Evolutionary conservation across 352 stramenopile genomes (phyloP), one percentile per base, ranked within the genome.

Genomic region (Phytophthora pinifolia): DNA sequence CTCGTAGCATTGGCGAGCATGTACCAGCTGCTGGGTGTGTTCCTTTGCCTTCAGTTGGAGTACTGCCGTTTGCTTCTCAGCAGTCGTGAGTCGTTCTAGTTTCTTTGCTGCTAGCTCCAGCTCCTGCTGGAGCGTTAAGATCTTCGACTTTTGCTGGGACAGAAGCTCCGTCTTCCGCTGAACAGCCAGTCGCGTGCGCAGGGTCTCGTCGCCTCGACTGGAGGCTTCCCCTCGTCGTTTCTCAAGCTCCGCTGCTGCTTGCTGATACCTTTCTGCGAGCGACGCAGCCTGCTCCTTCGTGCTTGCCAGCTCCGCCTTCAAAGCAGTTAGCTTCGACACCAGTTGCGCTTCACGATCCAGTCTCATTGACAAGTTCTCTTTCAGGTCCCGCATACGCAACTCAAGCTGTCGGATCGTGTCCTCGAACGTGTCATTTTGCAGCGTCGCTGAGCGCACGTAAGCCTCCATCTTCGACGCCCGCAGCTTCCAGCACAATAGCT

Each of bases 91-190:
- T 8, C 66, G 44, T 2, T 66, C 49, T 13, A 67, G 31, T 13
- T 66, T 72, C 25, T 68, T 60, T 1, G 32, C 30, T 3, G 46
- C 45, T 15, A 54, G 45, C 8, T 80, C 56, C 9, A 83, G 41
- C 9, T 74, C 68, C 6, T 59, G 44, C 14, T 73, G 54, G 13
- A 74, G 54, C 8, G 43, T 54, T 0, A 64, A 50, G 1, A 57
- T 43, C 34, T 74, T 80, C 0, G 9, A 8, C 43, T 83, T 88
- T 33, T 79, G 72, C n/a, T 67, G 52, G 0, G 42, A 36, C 4
- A 86, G 46, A 14, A 88, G 44, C 27, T 88, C 74, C 4, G 62
- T 65, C 45, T 88, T 88, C 3, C 77, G 70, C 45, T 84, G 70
- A 4, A 78, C 18, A 9, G 74, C 61, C 17, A 62, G 46, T 14